phyloP scores from a whole-genome alignment of 768 basidiomycete genomes.

The Podaxis sp. region DNA sequence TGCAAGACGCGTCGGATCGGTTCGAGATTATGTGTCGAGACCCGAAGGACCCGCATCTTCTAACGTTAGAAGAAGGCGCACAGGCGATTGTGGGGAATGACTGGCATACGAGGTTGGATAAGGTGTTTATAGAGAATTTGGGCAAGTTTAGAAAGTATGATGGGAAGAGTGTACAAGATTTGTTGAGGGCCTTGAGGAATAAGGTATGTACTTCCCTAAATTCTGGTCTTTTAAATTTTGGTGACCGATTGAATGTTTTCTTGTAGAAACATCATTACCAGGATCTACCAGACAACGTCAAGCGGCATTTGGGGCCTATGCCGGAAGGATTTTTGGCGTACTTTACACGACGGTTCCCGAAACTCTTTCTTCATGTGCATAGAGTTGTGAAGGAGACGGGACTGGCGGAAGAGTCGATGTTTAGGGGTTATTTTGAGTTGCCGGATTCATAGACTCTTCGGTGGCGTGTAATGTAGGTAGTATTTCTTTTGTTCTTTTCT shows the following conservation, averaged over 20 bases:
- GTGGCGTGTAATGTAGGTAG: background rate
- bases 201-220: slow-evolving; percentile 58
- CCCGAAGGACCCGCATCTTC: slow-evolving; percentile 74
- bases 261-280: slow-evolving; percentile 95
- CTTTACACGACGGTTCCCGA: slow-evolving; percentile 92
- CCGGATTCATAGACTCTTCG: slow-evolving; percentile 31
- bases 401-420: slow-evolving; percentile 86
- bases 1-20: slow-evolving; percentile 97
- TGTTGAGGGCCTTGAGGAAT: slow-evolving; percentile 90
- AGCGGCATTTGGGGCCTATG: slow-evolving; percentile 84
- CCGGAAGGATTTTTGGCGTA: slow-evolving; percentile 91
- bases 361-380: slow-evolving; percentile 90
- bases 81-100: slow-evolving; percentile 78
- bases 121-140: slow-evolving; percentile 87
- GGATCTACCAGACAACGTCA: slow-evolving; percentile 91
- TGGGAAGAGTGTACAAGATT: slow-evolving; percentile 85
- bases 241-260: slow-evolving; percentile 7
- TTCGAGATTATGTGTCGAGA: slow-evolving; percentile 98
- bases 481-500: background rate
- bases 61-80: slow-evolving; percentile 74
- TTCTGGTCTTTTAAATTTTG: background rate
- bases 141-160: slow-evolving; percentile 99
- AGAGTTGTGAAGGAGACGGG: slow-evolving; percentile 70
- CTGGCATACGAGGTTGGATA: slow-evolving; percentile 88
- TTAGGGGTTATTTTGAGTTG: slow-evolving; percentile 84